Base-by-base conservation (phyloP, 208 protist species). In the Strigomonas galati region DNA sequence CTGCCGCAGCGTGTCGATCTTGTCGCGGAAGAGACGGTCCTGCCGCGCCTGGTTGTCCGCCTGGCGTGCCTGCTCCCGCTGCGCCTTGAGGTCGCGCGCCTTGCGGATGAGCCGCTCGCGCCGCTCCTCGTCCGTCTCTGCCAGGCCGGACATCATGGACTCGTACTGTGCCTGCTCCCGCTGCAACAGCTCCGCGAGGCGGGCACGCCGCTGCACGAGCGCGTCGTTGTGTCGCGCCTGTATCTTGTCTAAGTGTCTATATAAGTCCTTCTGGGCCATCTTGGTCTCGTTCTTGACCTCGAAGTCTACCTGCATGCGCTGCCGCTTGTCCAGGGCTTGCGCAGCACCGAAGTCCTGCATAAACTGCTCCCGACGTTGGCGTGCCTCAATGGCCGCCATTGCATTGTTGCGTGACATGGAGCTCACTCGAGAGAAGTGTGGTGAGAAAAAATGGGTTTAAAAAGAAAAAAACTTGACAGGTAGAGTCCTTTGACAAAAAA, bases 101-200 rank as follows among this genome's bases (percentile, higher is more conserved):
- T 87, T 92, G 40, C 78, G 75, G 30, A 93, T 78, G 0, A 95
- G 73, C 1, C 89, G 79, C 67, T 95, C 89, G 15, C 86, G 81
- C 21, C 89, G 84, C 72, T 95, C 84, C 62, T 85, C 82, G 30
- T 95, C 86, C n/a, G 82, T 92, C 70, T 95, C 84, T 3, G 80
- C 72, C 23, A 95, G 72, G 35, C 71, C 68, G 12, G 59, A 76
- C 55, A 95, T 76, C 86, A 95, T 89, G n/a, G 55, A 48, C 3
- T 85, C 81, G 72, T 93, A 78, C 67, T 79, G 69, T 30, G 65
- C 81, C 32, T 81, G 56, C 73, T 95, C 86, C 2, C 56, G 66
- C 44, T 74, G 62, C 24, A 95, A 72, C 52, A 95, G 64, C 37
- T 81, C 86, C 32, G 86, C 81, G 21, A 95, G 74, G 0, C 89